Base-by-base conservation (phyloP, 1,284 basidiomycete species). In the Flammula alnicola region DNA sequence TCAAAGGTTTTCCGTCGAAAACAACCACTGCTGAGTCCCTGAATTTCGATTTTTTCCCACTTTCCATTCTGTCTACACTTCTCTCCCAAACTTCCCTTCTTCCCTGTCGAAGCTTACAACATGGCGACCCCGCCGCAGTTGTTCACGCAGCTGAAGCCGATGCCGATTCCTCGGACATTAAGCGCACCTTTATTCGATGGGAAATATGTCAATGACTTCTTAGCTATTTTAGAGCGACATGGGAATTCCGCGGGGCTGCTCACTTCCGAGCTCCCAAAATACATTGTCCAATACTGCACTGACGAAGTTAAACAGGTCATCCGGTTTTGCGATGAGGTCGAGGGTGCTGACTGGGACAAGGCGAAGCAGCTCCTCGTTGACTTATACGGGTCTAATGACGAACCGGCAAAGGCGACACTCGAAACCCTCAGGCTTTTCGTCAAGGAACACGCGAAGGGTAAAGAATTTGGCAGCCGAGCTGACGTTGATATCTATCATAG, bases 381-480 rank as follows among this genome's bases (percentile, higher is more conserved):
- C 1, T 19, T 57, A 3, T 57, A 57, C 22, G 47, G 44, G 3
- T 54, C 52, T n/a, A n/a, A n/a, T n/a, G n/a, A n/a, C n/a, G n/a
- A n/a, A n/a, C n/a, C n/a, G n/a, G n/a, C n/a, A n/a, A 7, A 49
- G 39, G 19, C 49, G 49, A 30, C 17, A 5, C 12, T 38, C 5
- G 48, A 50, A 11, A 29, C 17, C 4, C 33, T 50, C 1, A 12
- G 32, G 3, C 4, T 8, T 5, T 50, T 44, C 14, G 32, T 39
- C n/a, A 14, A 32, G 4, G 37, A 44, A 19, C 39, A 42, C 5
- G 26, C 16, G 4, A 45, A 32, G 4, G 32, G 32, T 16, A 44
- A 40, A 22, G 42, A 44, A 2, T 49, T 49, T 22, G 5, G 17
- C 4, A 36, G n/a, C 1, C 17, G 47, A 5, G 23, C 32, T 4